Percentiles rank a stretch among this genome's conserved stretches.
Evolutionary conservation across 768 basidiomycete species (phyloP).

Genomic region (Mrakia frigida): DNA sequence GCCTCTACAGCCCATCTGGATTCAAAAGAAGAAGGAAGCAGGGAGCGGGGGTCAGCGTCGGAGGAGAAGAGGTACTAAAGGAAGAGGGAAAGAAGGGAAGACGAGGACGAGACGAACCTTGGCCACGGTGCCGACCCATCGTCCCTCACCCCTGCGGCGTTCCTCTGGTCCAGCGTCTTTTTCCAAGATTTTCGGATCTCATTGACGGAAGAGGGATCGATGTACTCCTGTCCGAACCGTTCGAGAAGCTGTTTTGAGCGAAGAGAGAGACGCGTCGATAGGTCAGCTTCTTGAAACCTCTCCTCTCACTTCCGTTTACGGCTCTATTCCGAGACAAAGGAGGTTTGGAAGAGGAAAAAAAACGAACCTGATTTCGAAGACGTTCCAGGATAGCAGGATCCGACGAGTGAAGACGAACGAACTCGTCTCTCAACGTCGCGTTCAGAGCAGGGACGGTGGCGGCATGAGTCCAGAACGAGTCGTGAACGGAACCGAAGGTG

Average conservation of each 20-base stretch:
- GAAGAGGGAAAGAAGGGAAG: neutral
- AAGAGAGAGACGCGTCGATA: too few relatives aligned
- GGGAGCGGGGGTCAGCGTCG: conserved; percentile 15
- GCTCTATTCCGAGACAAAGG: too few relatives aligned
- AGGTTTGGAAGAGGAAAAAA: too few relatives aligned
- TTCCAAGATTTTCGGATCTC: neutral
- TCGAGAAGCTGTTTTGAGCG: neutral
- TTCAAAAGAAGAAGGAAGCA: neutral
- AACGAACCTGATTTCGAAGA: conserved; percentile 17
- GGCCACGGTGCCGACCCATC: neutral
- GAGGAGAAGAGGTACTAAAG: conserved; percentile 3
- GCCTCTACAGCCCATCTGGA: conserved; percentile 21
- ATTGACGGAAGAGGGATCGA: neutral
- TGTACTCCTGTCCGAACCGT: neutral
- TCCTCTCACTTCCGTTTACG: too few relatives aligned
- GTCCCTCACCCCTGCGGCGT: neutral
- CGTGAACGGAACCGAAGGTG: conserved; percentile 92
- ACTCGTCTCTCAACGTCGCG: conserved; percentile 55
- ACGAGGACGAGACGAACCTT: neutral
- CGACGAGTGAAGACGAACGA: conserved; percentile 36
- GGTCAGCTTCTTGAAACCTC: too few relatives aligned
- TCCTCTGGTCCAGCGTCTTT: neutral
- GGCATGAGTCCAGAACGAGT: conserved; percentile 99
- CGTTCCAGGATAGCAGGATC: conserved; percentile 35
- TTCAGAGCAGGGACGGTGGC: conserved; percentile 77